A percentile compares a stretch with the other conserved stretches of the same genome.
phyloP scores from a whole-genome alignment of 1,284 basidiomycete genomes.

The Malassezia yamatoensis region DNA sequence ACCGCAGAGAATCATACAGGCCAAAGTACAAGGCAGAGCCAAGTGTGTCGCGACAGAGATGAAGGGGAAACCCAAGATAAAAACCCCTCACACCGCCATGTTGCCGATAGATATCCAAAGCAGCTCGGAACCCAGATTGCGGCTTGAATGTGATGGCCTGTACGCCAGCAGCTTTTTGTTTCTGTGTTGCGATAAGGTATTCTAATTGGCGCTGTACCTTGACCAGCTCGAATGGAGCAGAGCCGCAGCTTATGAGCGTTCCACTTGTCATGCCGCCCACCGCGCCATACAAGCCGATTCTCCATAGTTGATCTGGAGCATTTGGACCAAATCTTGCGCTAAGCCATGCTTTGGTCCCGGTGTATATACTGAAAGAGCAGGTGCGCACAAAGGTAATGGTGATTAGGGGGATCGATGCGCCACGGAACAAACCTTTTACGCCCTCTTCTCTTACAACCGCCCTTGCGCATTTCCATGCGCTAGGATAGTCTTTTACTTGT shows the following conservation, averaged over 20 bases:
- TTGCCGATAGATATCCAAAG: conserved; percentile 35
- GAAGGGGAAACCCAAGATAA: conserved; percentile 43
- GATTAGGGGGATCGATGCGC: conserved; percentile 77
- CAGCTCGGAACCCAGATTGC: conserved; percentile 37
- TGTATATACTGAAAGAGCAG: conserved; percentile 89
- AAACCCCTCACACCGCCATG: conserved; percentile 44
- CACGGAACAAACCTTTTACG: conserved; percentile 77
- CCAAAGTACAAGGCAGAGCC: conserved; percentile 45
- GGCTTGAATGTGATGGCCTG: conserved; percentile 23
- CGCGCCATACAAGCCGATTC: conserved; percentile 34
- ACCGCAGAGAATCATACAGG: conserved; percentile 40
- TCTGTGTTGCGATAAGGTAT: conserved; percentile 75
- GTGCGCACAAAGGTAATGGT: conserved; percentile 92
- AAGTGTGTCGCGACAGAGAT: conserved; percentile 31
- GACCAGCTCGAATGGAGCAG: conserved; percentile 74
- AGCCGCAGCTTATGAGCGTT: conserved; percentile 56
- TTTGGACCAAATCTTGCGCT: conserved; percentile 43
- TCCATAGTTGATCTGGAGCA: conserved; percentile 17
- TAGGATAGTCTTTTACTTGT: conserved; percentile 44
- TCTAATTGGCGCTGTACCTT: conserved; percentile 79
- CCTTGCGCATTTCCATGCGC: conserved; percentile 38
- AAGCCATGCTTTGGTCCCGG: conserved; percentile 71
- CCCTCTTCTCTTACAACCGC: conserved; percentile 72
- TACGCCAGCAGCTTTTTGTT: conserved; percentile 49
- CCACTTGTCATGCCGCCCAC: conserved; percentile 67